These are phyloP conservation scores for Aspergillus alliaceus DNA, from an alignment of 2,329 filamentous ascomycete species.

Conservation along the genomic window DNA sequence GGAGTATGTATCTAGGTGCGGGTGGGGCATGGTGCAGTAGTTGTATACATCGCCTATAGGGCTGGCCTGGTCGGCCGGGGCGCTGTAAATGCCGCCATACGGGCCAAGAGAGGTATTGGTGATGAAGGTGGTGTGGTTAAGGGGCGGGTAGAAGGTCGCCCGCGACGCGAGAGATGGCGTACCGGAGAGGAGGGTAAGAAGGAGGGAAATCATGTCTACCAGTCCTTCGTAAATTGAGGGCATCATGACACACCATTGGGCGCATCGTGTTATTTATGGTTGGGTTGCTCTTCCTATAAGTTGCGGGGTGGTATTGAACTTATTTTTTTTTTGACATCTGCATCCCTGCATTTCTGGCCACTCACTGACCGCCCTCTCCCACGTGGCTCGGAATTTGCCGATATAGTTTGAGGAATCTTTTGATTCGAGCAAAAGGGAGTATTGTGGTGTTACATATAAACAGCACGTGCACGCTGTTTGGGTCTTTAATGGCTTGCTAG, in stretches of 20 bases:
- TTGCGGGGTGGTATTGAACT: not conserved
- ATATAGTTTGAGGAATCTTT: too few species aligned
- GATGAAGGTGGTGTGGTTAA: constrained; percentile 41
- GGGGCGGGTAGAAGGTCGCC: constrained; percentile 36
- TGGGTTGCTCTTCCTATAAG: too few species aligned
- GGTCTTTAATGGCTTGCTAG: too few species aligned
- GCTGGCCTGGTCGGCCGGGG: constrained; percentile 21
- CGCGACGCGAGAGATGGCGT: constrained; percentile 9
- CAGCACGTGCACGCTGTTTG: too few species aligned
- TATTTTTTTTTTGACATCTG: too few species aligned
- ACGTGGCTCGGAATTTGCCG: not conserved
- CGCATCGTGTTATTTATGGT: not conserved
- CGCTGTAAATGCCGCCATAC: constrained; percentile 39
- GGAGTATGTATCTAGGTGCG: constrained; percentile 31
- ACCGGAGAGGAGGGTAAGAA: constrained; percentile 11
- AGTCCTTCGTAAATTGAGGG: constrained; percentile 13
- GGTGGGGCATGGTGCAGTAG: constrained; percentile 44
- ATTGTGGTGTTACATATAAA: too few species aligned
- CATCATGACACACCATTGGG: constrained; percentile 6
- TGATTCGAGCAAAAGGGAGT: too few species aligned
- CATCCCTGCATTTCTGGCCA: not conserved
- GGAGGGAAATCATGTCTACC: constrained; percentile 15
- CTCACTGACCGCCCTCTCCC: not conserved
- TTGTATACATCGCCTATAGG: constrained; percentile 35
- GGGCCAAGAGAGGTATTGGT: constrained; percentile 35